Percentiles rank a stretch among this genome's conserved stretches.
phyloP scores from a whole-genome alignment of 768 basidiomycete species.

The Jaapia argillacea region DNA sequence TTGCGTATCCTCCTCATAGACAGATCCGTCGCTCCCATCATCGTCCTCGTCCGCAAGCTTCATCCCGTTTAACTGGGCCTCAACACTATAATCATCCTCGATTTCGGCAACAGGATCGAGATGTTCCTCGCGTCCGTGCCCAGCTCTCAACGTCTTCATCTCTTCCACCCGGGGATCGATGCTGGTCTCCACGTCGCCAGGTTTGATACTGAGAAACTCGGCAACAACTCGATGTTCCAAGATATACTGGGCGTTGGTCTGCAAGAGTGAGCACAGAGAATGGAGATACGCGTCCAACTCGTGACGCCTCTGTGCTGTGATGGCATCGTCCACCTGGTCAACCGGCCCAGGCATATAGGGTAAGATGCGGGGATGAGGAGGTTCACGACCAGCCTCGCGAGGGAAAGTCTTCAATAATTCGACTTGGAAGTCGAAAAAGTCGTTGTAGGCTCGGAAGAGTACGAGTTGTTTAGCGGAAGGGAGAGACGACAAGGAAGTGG shows the following conservation, averaged over 20 bases:
- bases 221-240: constrained; percentile 74
- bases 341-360: constrained; percentile 98
- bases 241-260: constrained; percentile 63
- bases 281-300: constrained; percentile 89
- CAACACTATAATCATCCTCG: constrained; percentile 20
- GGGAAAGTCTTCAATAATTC: constrained; percentile 80
- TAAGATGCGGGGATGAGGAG: constrained; percentile 60
- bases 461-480: constrained; percentile 71
- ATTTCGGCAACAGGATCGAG: constrained; percentile 24
- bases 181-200: constrained; percentile 75
- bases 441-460: constrained; percentile 92
- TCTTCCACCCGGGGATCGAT: constrained; percentile 49
- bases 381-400: constrained; percentile 77
- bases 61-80: neutral
- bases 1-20: constrained; percentile 25
- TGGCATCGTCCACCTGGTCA: constrained; percentile 67
- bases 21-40: constrained; percentile 45
- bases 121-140: constrained; percentile 16
- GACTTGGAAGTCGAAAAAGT: constrained; percentile 98
- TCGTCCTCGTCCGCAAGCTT: neutral
- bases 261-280: constrained; percentile 64
- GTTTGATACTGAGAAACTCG: constrained; percentile 73
- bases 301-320: constrained; percentile 69
- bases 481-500: constrained; percentile 37
- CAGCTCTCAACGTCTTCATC: constrained; percentile 39